A percentile compares a stretch with the other conserved stretches of the same genome.
phyloP scores from a whole-genome alignment of 192 early-diverging fungal genomes.

The Mortierella claussenii region DNA sequence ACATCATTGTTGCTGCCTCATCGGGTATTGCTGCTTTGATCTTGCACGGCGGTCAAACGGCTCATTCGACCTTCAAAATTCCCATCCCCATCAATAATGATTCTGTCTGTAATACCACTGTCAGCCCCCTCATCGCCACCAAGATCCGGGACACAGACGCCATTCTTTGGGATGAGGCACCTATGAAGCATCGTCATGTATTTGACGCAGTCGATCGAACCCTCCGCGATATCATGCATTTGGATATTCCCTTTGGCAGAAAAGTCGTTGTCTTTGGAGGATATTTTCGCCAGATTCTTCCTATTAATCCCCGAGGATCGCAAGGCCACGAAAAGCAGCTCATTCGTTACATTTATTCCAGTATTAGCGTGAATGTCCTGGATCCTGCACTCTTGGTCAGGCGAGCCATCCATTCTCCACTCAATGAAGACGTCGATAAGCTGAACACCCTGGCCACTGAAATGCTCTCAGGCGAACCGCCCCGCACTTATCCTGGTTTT shows the following conservation, averaged over 20 bases:
- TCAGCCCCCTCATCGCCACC: background rate
- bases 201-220: conserved; percentile 30
- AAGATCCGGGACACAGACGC: conserved; percentile 19
- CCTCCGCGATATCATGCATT: conserved; percentile 17
- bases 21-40: conserved; percentile 50
- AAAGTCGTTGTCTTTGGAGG: conserved; percentile 42
- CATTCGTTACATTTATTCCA: conserved; percentile 23
- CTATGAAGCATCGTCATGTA: conserved; percentile 19
- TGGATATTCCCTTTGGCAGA: conserved; percentile 30
- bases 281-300: conserved; percentile 38
- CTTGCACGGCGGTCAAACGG: conserved; percentile 35
- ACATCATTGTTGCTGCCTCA: conserved; percentile 45
- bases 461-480: no score
- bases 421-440: conserved; percentile 25
- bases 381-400: conserved; percentile 1
- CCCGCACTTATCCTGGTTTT: no score
- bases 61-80: conserved; percentile 45
- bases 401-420: conserved; percentile 13
- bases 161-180: conserved; percentile 57
- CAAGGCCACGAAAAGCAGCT: background rate
- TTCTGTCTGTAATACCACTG: conserved; percentile 16
- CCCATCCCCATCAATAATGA: conserved; percentile 31
- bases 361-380: conserved; percentile 1
- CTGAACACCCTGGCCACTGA: conserved; percentile 16
- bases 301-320: background rate